Base-by-base conservation (phyloP, 768 basidiomycete genomes). In the Lactarius quietus region DNA sequence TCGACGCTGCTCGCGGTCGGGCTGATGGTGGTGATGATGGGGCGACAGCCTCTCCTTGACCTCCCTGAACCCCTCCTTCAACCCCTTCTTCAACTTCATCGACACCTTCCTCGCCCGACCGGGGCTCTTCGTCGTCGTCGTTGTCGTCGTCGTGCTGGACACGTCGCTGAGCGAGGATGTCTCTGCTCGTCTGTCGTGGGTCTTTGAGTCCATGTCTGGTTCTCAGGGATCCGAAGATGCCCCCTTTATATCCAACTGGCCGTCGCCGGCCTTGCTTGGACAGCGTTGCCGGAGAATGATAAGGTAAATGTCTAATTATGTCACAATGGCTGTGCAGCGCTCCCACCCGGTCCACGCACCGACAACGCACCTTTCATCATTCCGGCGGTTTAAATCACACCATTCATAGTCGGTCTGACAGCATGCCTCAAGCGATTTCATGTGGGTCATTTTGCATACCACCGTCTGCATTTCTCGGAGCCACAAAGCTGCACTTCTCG, bases 31-130 rank as follows among this genome's bases (percentile, higher is more conserved):
- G 2, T 57, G 67, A 48, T 61, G 65, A 39, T 68, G 67, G 57
- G 64, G 59, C 9, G 61, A 63, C 43, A 67, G 20, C n/a, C 38
- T 35, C 59, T 39, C 66, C 68, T 70, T 69, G 43, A 64, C 58
- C 68, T 71, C 69, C 68, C 71, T 69, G 28, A 70, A 66, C 35
- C 60, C 64, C 55, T 65, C 69, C 68, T 72, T 69, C 31, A 70
- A 66, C 35, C 60, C 64, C 55, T 65, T 63, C 41, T 63, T 61
- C 15, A 73, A 59, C 56, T 68, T 65, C 43, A 67, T 66, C 55
- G 70, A 68, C 31, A 74, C 73, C 57, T 23, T 66, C 39, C 65
- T 62, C 57, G 41, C 57, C 51, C 65, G 15, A 26, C 65, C 61
- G 18, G 65, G 65, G 38, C 57, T 66, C 35, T 60, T 56, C n/a